These are phyloP conservation scores for Seiridium unicorne DNA, from an alignment of 2,329 filamentous ascomycete genomes.

Conservation along the genomic window DNA sequence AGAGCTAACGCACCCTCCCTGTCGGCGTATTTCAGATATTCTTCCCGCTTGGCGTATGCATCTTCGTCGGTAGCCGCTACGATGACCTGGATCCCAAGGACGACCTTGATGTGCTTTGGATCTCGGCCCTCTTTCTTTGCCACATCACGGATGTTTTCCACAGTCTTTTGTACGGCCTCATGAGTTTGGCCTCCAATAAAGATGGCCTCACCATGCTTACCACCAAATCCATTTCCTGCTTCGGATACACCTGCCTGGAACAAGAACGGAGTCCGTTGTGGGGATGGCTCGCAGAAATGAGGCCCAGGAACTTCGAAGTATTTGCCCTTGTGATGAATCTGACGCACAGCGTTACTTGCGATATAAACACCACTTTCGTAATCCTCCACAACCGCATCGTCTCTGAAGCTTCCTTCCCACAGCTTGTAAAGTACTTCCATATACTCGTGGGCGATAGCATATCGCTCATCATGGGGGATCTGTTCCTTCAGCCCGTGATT, in stretches of 20 bases:
- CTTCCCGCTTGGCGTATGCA: conserved; percentile 47
- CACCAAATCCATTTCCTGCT: conserved; percentile 55
- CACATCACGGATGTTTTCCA: conserved; percentile 50
- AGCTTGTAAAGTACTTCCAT: conserved; percentile 60
- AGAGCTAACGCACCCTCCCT: conserved; percentile 52
- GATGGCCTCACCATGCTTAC: conserved; percentile 58
- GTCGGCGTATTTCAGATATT: conserved; percentile 49
- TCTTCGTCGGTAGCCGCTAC: conserved; percentile 49
- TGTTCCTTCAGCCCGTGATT: conserved; percentile 57
- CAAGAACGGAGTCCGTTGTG: conserved; percentile 55
- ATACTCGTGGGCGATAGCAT: conserved; percentile 60
- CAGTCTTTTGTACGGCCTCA: conserved; percentile 44
- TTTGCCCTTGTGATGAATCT: conserved; percentile 58
- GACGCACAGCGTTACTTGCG: conserved; percentile 54
- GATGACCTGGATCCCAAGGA: conserved; percentile 46
- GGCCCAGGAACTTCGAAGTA: conserved; percentile 45
- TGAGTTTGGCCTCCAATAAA: conserved; percentile 57
- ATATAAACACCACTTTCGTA: conserved; percentile 53
- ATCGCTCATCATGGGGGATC: conserved; percentile 60
- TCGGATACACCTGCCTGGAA: conserved; percentile 60
- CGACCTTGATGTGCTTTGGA: conserved; percentile 54
- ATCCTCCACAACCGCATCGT: conserved; percentile 54
- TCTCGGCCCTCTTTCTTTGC: conserved; percentile 51
- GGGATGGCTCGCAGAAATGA: conserved; percentile 51
- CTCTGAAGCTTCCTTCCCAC: conserved; percentile 53